Evolutionary conservation across 2,329 filamentous ascomycete species (phyloP).

Genomic region (Talaromyces sp.): DNA sequence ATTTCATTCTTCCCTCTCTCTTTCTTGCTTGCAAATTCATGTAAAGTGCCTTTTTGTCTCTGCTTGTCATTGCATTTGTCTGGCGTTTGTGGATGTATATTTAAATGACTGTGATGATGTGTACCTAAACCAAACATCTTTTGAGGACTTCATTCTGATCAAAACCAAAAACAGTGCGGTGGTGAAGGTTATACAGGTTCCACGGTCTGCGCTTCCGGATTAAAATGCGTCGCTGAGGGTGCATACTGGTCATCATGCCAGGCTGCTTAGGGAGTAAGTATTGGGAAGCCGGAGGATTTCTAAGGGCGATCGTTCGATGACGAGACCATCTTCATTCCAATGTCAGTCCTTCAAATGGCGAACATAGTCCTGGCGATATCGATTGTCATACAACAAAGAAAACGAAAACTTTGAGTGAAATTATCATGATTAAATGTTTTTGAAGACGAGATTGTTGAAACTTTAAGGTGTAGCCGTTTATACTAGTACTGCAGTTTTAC

Average conservation of each 20-base stretch:
- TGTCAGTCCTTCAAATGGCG: background rate
- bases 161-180: conserved; percentile 11
- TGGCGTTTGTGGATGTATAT: background rate
- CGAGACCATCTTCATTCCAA: background rate
- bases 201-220: conserved; percentile 11
- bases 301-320: background rate
- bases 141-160: background rate
- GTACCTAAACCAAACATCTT: background rate
- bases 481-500: background rate
- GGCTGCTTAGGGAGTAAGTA: conserved; percentile 3
- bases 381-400: background rate
- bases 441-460: background rate
- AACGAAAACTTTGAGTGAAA: background rate
- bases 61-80: conserved; percentile 7
- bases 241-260: conserved; percentile 17
- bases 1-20: background rate
- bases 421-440: background rate
- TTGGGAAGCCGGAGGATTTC: background rate
- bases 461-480: background rate
- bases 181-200: conserved; percentile 16
- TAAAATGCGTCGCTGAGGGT: conserved; percentile 7
- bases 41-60: background rate
- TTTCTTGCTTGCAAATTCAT: background rate
- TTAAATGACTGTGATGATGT: background rate
- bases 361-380: background rate